Conservation (phyloP, 2,329 filamentous ascomycete genomes). For the Balansia obtecta region DNA sequence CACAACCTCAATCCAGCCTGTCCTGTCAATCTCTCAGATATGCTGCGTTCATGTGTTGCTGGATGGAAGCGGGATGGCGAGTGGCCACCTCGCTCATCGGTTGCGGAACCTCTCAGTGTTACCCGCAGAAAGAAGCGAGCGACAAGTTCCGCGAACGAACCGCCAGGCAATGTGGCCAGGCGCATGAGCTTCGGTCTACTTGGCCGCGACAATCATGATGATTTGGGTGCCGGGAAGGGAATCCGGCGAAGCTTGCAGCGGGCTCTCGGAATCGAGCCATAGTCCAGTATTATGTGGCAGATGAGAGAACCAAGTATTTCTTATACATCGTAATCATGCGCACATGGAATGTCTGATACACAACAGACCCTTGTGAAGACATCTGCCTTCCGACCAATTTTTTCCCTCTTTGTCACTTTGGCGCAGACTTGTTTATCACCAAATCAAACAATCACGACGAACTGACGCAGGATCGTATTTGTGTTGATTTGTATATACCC, state of each 20-base stretch:
- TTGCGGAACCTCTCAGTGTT: constrained; percentile 22
- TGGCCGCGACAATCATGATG: constrained; percentile 26
- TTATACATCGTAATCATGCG: neutral
- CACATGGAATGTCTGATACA: neutral
- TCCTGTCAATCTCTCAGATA: constrained; percentile 75
- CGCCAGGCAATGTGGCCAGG: constrained; percentile 19
- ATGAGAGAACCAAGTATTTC: neutral
- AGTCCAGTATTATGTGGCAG: neutral
- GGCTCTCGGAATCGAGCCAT: constrained; percentile 27
- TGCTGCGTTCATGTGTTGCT: constrained; percentile 68
- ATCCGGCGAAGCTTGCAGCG: constrained; percentile 34
- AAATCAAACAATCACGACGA: constrained; percentile 4
- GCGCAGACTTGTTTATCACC: neutral
- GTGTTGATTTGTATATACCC: constrained; percentile 2
- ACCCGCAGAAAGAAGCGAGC: constrained; percentile 28
- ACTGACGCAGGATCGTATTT: neutral
- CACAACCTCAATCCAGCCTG: constrained; percentile 72
- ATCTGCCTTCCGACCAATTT: neutral
- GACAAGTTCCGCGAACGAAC: constrained; percentile 12
- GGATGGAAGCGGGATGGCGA: constrained; percentile 91
- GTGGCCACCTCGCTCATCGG: constrained; percentile 58
- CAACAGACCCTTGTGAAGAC: neutral
- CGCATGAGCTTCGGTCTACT: constrained; percentile 37
- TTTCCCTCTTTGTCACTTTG: neutral
- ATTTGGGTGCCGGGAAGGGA: constrained; percentile 22